Base-by-base conservation (phyloP, 768 basidiomycete species). In the Gyrodon lividus region DNA sequence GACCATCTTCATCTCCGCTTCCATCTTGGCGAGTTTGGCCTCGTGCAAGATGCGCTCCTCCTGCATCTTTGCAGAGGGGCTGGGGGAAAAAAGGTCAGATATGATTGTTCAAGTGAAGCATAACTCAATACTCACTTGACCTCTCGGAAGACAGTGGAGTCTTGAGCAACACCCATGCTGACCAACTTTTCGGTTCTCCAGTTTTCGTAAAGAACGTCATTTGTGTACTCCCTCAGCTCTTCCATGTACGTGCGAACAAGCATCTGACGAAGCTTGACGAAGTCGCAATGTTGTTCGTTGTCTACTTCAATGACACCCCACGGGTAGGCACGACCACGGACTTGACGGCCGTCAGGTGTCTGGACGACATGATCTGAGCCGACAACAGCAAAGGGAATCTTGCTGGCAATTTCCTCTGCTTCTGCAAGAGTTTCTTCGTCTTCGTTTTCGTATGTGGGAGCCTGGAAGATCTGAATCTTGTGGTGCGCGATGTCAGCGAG, bases 1-100 rank as follows among this genome's bases (percentile, higher is more conserved):
- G 62, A 99, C 97, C 92, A 96, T 93, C 84, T 98, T 98, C 97
- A 99, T 99, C 80, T 98, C 97, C 50, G 94, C 90, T 76, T 99
- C 97, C 88, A 98, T 98, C 85, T 99, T 99, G 50, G 92, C 83
- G 48, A 99, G 83, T 72, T 98, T 98, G 60, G 91, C 89, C 74
- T 99, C 96, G 74, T 99, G 96, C 66, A 98, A 72, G 46, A 92
- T 78, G 50, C 97, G 90, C 68, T 99, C 97, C 68, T 99, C 97
- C 58, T 95, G 93, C 75, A 92, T 82, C 72, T 93, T 89, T 52
- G 89, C 91, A 43, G 95, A 95, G 56, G 97, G 97, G 74, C 96
- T 98, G 61, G 2, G 48, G 41, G 43, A 50, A 52, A 50, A 52
- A 44, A 47, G 22, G 43, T 63, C 33, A 67, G 46, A 55, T 56